phyloP scores from a whole-genome alignment of 345 rosid species.

The Pugionium dolabratum region DNA sequence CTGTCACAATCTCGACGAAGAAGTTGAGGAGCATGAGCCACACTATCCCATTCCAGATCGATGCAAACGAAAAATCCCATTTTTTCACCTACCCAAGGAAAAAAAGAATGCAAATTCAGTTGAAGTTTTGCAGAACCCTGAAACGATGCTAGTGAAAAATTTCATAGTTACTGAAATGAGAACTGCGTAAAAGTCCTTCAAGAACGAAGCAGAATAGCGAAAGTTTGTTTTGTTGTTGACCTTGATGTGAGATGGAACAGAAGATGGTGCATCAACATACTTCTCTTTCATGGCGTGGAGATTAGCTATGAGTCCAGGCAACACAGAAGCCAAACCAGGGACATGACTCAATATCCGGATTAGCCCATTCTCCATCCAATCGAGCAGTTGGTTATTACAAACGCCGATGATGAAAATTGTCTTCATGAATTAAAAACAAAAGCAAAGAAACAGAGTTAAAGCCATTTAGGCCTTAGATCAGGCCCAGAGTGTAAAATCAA shows the following conservation, averaged over 20 bases:
- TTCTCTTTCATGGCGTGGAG: conserved; percentile 64
- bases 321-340: conserved; percentile 65
- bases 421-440: conserved; percentile 40
- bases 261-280: conserved; percentile 59
- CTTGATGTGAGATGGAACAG: conserved; percentile 57
- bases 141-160: background rate
- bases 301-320: conserved; percentile 60
- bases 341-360: conserved; percentile 77
- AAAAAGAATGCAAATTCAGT: background rate
- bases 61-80: conserved; percentile 80
- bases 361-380: conserved; percentile 93
- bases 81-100: conserved; percentile 54
- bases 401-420: conserved; percentile 86
- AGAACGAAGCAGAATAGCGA: background rate
- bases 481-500: background rate
- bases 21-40: conserved; percentile 97
- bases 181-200: background rate
- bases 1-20: conserved; percentile 70
- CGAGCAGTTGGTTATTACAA: conserved; percentile 89
- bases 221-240: conserved; percentile 42
- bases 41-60: conserved; percentile 85
- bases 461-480: background rate
- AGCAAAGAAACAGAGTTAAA: conserved; percentile 22
- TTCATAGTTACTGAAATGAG: background rate
- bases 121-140: background rate